Conservation (phyloP, 106 monocot genomes). For the Apostasia ramifera region DNA sequence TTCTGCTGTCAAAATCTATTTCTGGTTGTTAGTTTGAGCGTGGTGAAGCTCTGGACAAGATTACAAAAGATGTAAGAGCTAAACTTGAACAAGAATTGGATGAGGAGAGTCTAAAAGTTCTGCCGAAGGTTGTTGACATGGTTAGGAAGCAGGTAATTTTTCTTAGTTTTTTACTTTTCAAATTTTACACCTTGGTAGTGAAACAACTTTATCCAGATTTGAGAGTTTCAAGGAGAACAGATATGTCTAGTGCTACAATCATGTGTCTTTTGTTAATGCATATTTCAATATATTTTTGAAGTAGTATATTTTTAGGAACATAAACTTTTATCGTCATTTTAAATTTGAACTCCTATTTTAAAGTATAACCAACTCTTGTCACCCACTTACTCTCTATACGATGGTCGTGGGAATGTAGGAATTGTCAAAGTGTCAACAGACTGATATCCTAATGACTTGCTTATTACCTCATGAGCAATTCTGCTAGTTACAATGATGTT, state of each 20-base stretch:
- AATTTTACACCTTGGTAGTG: not conserved
- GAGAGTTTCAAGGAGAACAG: not conserved
- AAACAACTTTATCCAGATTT: not conserved
- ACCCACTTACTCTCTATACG: no score
- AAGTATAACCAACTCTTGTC: no score
- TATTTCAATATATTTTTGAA: no score
- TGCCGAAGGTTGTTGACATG: constrained; percentile 71
- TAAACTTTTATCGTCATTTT: no score
- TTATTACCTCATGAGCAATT: no score
- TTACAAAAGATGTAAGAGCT: constrained; percentile 63
- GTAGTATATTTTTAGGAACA: no score
- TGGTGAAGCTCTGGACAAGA: constrained; percentile 91
- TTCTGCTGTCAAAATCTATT: not conserved
- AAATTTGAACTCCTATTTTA: no score
- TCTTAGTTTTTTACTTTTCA: constrained; percentile 1
- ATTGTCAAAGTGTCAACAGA: no score
- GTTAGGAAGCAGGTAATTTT: constrained; percentile 79
- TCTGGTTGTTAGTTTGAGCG: constrained; percentile 73
- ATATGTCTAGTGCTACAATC: not conserved
- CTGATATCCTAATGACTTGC: no score
- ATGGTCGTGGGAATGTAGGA: no score
- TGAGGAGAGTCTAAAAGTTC: constrained; percentile 75
- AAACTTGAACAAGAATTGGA: constrained; percentile 87
- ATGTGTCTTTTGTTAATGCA: no score
- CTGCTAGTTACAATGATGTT: no score